These are phyloP conservation scores for Phialophora tarda DNA, from an alignment of 2,329 filamentous ascomycete species.

Conservation along the genomic window DNA sequence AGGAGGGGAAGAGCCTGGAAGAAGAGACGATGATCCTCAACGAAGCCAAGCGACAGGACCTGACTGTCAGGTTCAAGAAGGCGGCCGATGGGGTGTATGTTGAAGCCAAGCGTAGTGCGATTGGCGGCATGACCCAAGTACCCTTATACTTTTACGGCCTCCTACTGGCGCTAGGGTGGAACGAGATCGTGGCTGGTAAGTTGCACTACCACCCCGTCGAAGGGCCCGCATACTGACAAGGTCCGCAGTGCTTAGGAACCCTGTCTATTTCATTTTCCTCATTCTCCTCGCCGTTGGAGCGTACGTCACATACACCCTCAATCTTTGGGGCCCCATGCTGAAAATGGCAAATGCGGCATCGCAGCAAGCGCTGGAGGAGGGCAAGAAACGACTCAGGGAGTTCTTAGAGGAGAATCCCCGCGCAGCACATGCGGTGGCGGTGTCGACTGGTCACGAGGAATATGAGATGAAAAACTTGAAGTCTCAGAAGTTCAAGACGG, in stretches of 20 bases:
- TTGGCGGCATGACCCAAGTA: conserved; percentile 91
- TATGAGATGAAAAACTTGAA: conserved; percentile 61
- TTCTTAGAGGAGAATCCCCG: conserved; percentile 89
- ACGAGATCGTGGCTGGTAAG: conserved; percentile 93
- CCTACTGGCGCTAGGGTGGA: conserved; percentile 93
- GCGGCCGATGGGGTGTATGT: conserved; percentile 97
- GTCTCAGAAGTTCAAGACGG: conserved; percentile 27
- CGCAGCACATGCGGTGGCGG: conserved; percentile 79
- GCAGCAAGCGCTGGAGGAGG: conserved; percentile 84
- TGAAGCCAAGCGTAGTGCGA: conserved; percentile 94
- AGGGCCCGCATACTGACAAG: conserved; percentile 23
- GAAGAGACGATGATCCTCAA: conserved; percentile 96
- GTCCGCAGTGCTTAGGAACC: conserved; percentile 84
- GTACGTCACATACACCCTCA: conserved; percentile 91
- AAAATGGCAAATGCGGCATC: conserved; percentile 92
- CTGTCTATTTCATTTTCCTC: conserved; percentile 87
- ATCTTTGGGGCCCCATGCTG: conserved; percentile 93
- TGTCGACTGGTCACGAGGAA: conserved; percentile 63
- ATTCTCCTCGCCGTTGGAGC: conserved; percentile 75
- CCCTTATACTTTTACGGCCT: conserved; percentile 93
- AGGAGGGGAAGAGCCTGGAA: conserved; percentile 90
- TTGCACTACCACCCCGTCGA: conserved; percentile 10
- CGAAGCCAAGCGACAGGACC: conserved; percentile 86
- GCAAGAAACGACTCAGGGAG: conserved; percentile 86
- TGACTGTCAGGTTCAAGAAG: conserved; percentile 96